phyloP scores from a whole-genome alignment of 2,329 filamentous ascomycete genomes.

The Talaromyces albobiverticillius region DNA sequence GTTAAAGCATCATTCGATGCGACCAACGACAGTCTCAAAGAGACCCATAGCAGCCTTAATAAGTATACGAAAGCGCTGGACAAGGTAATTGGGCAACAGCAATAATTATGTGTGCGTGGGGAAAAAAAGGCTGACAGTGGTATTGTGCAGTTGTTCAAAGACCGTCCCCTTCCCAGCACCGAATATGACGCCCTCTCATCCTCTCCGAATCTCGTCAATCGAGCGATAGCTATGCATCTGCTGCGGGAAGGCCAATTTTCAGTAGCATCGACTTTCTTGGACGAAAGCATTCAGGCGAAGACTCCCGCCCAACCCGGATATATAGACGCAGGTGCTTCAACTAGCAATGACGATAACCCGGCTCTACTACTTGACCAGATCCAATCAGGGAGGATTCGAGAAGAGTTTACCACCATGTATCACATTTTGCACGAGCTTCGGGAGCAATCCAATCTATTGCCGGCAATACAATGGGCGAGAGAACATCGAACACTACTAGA shows the following conservation, averaged over 20 bases:
- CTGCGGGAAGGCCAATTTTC: slow-evolving; percentile 90
- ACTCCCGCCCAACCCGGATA: slow-evolving; percentile 31
- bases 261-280: slow-evolving; percentile 80
- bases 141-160: slow-evolving; percentile 59
- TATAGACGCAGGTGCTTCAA: slow-evolving; percentile 28
- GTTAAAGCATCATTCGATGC: slow-evolving; percentile 77
- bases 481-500: slow-evolving; percentile 69
- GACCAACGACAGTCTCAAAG: slow-evolving; percentile 77
- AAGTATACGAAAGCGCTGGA: slow-evolving; percentile 83
- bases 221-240: slow-evolving; percentile 94
- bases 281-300: slow-evolving; percentile 60
- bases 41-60: slow-evolving; percentile 76
- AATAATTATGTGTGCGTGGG: neutral
- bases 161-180: slow-evolving; percentile 67
- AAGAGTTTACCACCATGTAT: slow-evolving; percentile 87
- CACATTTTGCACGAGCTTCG: slow-evolving; percentile 77
- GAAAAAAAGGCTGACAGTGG: neutral
- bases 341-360: slow-evolving; percentile 30
- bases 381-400: slow-evolving; percentile 67
- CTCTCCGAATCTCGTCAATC: slow-evolving; percentile 76
- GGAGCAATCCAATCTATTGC: slow-evolving; percentile 66
- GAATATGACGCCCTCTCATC: slow-evolving; percentile 77
- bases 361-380: slow-evolving; percentile 55
- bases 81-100: slow-evolving; percentile 55
- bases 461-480: slow-evolving; percentile 85